phyloP scores from a whole-genome alignment of 371 early-diverging fungal species.

The Basidiobolus meristosporus region DNA sequence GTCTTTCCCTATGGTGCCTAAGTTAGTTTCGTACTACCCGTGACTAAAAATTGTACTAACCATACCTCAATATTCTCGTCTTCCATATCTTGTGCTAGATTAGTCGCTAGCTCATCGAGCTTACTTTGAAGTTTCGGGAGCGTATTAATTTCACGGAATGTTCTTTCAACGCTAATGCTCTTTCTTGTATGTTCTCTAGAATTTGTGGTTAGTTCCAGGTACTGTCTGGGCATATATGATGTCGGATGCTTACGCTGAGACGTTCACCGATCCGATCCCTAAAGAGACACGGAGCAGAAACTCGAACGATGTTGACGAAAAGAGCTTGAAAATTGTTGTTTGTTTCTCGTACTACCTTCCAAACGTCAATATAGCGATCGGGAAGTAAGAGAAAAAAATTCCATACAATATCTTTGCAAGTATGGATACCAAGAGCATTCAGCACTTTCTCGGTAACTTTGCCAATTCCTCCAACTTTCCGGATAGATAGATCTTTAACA shows the following conservation, averaged over 20 bases:
- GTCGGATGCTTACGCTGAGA: not conserved
- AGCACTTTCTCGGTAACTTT: slow-evolving; percentile 1
- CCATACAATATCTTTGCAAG: slow-evolving; percentile 1
- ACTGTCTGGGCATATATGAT: not conserved
- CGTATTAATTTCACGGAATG: not conserved
- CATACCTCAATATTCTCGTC: not conserved
- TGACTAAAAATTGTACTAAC: not conserved
- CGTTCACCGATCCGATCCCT: not conserved
- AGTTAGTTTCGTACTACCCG: too few species aligned
- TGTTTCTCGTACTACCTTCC: not conserved
- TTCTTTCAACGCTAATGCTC: slow-evolving; percentile 1
- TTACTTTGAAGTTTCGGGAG: not conserved
- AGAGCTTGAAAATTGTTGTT: not conserved
- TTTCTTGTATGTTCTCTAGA: not conserved
- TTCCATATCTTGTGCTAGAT: not conserved
- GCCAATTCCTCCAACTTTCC: slow-evolving; percentile 2
- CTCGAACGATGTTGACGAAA: not conserved
- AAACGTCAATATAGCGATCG: too few species aligned
- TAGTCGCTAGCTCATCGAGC: not conserved
- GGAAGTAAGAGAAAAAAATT: too few species aligned
- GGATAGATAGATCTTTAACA: not conserved
- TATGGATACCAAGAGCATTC: slow-evolving; percentile 2
- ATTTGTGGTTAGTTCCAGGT: too few species aligned
- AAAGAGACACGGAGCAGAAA: not conserved
- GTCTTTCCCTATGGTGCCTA: slow-evolving; percentile 1